Conservation (phyloP, 352 stramenopile genomes). For the Pythium aphanidermatum region DNA sequence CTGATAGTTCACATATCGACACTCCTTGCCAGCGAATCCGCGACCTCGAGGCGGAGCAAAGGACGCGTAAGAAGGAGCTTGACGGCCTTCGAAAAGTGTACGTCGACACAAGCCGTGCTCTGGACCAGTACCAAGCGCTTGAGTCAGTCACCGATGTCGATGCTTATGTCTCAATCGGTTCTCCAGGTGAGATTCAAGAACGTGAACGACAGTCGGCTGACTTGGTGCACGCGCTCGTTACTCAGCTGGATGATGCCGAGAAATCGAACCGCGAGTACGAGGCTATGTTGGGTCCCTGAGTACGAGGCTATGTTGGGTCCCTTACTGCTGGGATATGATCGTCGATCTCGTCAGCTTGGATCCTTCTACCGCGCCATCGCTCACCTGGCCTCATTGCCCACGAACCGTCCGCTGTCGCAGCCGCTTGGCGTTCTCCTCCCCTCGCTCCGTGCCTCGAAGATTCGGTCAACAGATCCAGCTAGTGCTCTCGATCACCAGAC, state of each 20-base stretch:
- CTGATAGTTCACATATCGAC: too few relatives aligned
- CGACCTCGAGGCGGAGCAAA: too few relatives aligned
- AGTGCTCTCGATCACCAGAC: background rate
- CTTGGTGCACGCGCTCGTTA: background rate
- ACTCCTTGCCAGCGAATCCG: too few relatives aligned
- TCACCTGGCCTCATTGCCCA: background rate
- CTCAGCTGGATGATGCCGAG: too few relatives aligned
- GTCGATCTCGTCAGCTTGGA: background rate
- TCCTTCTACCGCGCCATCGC: background rate
- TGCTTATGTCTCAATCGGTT: too few relatives aligned
- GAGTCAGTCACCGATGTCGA: too few relatives aligned
- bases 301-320: background rate
- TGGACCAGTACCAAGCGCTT: too few relatives aligned
- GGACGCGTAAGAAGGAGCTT: too few relatives aligned
- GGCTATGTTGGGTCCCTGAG: background rate
- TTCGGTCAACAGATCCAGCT: background rate
- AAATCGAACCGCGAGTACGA: constrained; percentile 1
- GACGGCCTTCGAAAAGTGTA: too few relatives aligned
- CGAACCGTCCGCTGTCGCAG: background rate
- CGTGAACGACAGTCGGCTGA: background rate
- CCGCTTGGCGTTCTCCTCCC: background rate
- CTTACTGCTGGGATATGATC: constrained; percentile 1
- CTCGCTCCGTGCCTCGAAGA: background rate
- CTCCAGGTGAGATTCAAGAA: too few relatives aligned
- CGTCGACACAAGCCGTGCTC: too few relatives aligned